phyloP scores from a whole-genome alignment of 345 rosid species.

The Populus davidiana region DNA sequence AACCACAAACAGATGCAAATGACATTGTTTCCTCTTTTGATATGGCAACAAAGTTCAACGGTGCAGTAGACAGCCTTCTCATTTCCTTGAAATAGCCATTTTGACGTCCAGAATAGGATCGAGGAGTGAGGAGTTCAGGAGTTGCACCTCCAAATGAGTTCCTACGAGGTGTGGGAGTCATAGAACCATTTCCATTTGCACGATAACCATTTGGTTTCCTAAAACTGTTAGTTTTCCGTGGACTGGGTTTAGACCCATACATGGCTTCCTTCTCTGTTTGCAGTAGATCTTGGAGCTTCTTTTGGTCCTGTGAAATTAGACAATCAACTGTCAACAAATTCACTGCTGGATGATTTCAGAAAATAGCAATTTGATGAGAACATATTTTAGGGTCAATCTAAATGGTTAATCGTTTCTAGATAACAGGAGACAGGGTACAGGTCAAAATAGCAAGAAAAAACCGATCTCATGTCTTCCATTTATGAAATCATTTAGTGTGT shows the following conservation, averaged over 20 bases:
- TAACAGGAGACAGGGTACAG: neutral
- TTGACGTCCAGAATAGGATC: constrained; percentile 88
- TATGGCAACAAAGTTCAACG: constrained; percentile 78
- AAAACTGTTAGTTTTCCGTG: constrained; percentile 79
- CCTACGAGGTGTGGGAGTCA: constrained; percentile 84
- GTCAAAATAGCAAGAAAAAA: neutral
- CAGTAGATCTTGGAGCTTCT: constrained; percentile 90
- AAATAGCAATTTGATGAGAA: neutral
- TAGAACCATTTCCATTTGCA: constrained; percentile 82
- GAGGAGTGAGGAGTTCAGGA: constrained; percentile 83
- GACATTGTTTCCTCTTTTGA: constrained; percentile 85
- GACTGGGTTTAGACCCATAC: constrained; percentile 94
- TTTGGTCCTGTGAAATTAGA: constrained; percentile 65
- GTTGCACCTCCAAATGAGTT: constrained; percentile 64
- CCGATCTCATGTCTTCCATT: neutral
- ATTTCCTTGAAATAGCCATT: constrained; percentile 82
- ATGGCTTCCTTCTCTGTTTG: constrained; percentile 78
- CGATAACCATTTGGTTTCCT: constrained; percentile 72
- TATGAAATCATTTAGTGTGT: neutral
- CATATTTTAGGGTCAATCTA: neutral
- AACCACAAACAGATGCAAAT: constrained; percentile 76
- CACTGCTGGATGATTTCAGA: neutral
- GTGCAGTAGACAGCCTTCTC: constrained; percentile 77
- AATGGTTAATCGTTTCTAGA: neutral
- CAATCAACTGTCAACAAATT: neutral